Percentiles rank a stretch among this genome's conserved stretches.
These are phyloP conservation scores for Cymodocea nodosa DNA, from an alignment of 116 monocot genomes.

Conservation along the genomic window DNA sequence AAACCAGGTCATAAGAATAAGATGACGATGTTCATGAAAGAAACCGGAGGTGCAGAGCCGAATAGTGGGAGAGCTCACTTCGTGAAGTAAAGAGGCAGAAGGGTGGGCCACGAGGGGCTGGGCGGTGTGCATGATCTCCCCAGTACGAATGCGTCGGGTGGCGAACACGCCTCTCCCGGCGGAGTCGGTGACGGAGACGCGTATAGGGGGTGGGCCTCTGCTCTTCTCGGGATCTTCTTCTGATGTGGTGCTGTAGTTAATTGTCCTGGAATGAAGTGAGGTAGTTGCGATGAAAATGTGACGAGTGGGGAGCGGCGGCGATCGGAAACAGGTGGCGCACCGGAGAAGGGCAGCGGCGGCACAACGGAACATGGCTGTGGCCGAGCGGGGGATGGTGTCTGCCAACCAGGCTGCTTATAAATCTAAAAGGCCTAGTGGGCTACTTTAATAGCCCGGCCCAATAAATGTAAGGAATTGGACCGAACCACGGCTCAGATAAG, in stretches of 20 bases:
- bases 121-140: constrained; percentile 86
- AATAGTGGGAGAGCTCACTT: constrained; percentile 12
- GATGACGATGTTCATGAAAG: neutral
- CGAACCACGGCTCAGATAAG: too few relatives aligned
- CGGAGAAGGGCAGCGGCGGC: neutral
- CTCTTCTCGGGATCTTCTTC: too few relatives aligned
- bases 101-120: constrained; percentile 62
- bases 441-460: too few relatives aligned
- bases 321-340: neutral
- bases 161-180: constrained; percentile 85
- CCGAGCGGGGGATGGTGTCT: too few relatives aligned
- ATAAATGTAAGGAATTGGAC: too few relatives aligned
- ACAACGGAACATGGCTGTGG: neutral
- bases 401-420: too few relatives aligned
- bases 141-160: constrained; percentile 34
- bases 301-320: neutral
- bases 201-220: constrained; percentile 50
- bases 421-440: too few relatives aligned
- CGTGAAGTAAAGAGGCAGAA: constrained; percentile 23
- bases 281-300: neutral
- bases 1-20: neutral
- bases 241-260: neutral
- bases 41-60: neutral
- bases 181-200: constrained; percentile 47
- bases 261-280: neutral